These are phyloP conservation scores for Thuidium tamariscinum DNA, from an alignment of 225 moss, liverwort and hornwort genomes.

Conservation along the genomic window DNA sequence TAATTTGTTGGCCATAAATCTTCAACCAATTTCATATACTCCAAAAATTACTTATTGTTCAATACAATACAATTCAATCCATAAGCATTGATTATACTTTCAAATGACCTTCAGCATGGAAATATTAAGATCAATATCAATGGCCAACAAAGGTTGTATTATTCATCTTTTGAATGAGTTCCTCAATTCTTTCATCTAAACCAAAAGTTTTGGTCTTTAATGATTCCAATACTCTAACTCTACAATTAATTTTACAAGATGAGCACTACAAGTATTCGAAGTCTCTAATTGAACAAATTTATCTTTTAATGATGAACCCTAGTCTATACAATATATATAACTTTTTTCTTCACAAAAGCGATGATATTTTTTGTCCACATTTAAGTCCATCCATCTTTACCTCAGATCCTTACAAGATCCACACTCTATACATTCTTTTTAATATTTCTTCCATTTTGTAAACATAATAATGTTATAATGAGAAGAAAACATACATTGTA, in stretches of 20 bases:
- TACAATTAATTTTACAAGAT: background rate
- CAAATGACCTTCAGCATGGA: background rate
- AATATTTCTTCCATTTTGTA: background rate
- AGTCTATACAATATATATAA: background rate
- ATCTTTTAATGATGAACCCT: background rate
- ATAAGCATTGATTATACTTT: background rate
- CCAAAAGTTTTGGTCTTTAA: background rate
- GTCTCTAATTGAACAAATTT: no score
- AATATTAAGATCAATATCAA: fast-evolving
- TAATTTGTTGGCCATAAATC: background rate
- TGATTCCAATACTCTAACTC: background rate
- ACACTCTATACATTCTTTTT: background rate
- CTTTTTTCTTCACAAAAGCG: background rate
- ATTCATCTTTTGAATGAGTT: background rate
- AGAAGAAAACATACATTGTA: background rate
- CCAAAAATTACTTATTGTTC: background rate
- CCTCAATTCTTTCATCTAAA: background rate
- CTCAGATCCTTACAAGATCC: no score
- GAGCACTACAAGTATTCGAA: background rate
- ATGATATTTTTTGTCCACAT: background rate
- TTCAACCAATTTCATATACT: background rate
- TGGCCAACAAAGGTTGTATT: background rate
- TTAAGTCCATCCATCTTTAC: background rate
- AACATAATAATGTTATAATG: background rate
- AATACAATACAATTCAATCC: background rate